Conservation (phyloP, 352 stramenopile species). For the Pythium rishiriense region DNA sequence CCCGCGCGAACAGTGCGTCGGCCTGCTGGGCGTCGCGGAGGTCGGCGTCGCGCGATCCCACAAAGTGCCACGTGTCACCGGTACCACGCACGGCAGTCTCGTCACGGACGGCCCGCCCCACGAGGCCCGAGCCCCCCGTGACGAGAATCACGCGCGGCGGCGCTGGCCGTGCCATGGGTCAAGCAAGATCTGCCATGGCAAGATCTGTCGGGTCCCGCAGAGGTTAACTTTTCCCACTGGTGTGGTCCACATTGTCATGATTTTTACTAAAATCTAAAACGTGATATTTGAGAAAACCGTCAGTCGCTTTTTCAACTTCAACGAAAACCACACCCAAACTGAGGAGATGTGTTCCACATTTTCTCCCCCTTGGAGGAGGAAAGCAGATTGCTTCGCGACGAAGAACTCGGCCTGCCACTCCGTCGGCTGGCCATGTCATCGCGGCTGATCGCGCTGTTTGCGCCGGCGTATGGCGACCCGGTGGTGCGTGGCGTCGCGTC, state of each 20-base stretch:
- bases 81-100: slow-evolving; percentile 19
- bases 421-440: background rate
- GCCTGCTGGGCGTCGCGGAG: slow-evolving; percentile 84
- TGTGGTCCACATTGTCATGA: too few relatives aligned
- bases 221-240: background rate
- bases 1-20: slow-evolving; percentile 91
- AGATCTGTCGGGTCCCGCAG: background rate
- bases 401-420: background rate
- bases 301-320: too few relatives aligned
- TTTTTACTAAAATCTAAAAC: too few relatives aligned
- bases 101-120: slow-evolving; percentile 81
- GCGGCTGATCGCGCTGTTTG: background rate
- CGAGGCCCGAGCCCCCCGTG: slow-evolving; percentile 95
- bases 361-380: too few relatives aligned
- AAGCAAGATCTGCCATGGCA: background rate
- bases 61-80: slow-evolving; percentile 88
- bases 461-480: background rate
- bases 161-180: background rate
- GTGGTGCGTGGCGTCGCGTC: background rate
- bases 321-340: too few relatives aligned
- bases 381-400: too few relatives aligned
- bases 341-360: too few relatives aligned
- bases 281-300: too few relatives aligned
- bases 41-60: slow-evolving; percentile 94
- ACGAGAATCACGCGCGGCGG: slow-evolving; percentile 82